Evolutionary conservation across 2,329 filamentous ascomycete genomes (phyloP).

Genomic region (Calonectria hongkongensis): DNA sequence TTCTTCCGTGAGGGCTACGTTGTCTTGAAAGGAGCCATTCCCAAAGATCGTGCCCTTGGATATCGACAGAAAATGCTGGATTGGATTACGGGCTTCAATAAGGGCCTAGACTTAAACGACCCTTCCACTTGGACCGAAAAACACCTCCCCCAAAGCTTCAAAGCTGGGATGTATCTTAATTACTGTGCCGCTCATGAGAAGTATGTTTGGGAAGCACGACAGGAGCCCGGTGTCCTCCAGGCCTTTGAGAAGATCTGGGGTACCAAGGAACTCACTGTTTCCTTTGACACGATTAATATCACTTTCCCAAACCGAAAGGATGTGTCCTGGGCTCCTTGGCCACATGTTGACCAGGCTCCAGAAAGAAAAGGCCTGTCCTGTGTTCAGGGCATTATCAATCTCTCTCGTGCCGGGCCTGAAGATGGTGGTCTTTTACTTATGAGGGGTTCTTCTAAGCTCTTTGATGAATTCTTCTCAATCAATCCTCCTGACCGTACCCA

Average conservation of each 20-base stretch:
- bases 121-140: not conserved
- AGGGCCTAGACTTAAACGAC: not conserved
- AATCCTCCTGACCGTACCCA: not conserved
- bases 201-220: not conserved
- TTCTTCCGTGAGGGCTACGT: not conserved
- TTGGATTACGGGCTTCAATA: not conserved
- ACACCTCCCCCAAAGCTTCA: not conserved
- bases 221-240: not conserved
- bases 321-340: not conserved
- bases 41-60: not conserved
- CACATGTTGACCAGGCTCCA: not conserved
- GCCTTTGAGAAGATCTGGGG: not conserved
- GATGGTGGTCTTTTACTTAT: not conserved
- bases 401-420: not conserved
- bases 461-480: not conserved
- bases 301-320: not conserved
- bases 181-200: not conserved
- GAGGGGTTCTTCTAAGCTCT: not conserved
- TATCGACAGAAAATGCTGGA: not conserved
- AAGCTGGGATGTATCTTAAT: not conserved
- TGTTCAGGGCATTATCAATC: not conserved
- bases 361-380: not conserved
- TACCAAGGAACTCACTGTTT: not conserved
- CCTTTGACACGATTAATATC: not conserved
- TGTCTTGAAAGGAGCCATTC: not conserved